Conservation (phyloP, 2,329 filamentous ascomycete species). For the Sporothrix schenckii region DNA sequence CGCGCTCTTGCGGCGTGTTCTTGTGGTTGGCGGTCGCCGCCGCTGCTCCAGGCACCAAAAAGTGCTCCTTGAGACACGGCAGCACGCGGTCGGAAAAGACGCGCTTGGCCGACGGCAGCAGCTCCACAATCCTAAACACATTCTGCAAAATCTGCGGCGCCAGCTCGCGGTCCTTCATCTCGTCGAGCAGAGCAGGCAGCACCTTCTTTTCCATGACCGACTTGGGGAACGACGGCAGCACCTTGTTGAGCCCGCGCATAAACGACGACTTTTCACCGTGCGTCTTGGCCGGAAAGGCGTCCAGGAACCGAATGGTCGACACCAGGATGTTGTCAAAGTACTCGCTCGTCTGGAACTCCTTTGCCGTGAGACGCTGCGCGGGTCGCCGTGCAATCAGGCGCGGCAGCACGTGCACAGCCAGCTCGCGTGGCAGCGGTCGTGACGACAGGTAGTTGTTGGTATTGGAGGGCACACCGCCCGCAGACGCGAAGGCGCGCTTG, state of each 20-base stretch:
- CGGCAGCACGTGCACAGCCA: conserved; percentile 75
- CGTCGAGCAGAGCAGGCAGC: conserved; percentile 83
- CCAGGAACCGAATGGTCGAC: conserved; percentile 92
- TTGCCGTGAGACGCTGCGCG: conserved; percentile 82
- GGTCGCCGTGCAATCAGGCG: conserved; percentile 84
- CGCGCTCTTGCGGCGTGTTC: conserved; percentile 67
- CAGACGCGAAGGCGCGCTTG: conserved; percentile 78
- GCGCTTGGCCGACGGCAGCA: conserved; percentile 74
- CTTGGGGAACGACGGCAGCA: conserved; percentile 88
- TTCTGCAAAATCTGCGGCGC: conserved; percentile 86
- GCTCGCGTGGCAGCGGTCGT: conserved; percentile 75
- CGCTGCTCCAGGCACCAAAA: conserved; percentile 53
- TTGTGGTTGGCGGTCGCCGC: conserved; percentile 44
- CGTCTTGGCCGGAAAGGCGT: conserved; percentile 88
- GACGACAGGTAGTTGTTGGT: conserved; percentile 85
- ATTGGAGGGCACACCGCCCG: conserved; percentile 75
- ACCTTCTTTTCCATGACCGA: conserved; percentile 95
- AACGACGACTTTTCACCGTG: conserved; percentile 89
- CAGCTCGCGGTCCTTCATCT: conserved; percentile 89
- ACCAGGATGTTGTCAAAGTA: conserved; percentile 98
- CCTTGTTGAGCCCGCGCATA: conserved; percentile 81
- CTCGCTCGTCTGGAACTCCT: conserved; percentile 90
- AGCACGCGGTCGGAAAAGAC: conserved; percentile 84
- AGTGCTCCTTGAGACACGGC: conserved; percentile 81
- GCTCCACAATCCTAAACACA: conserved; percentile 83